A percentile compares a stretch with the other conserved stretches of the same genome.
Evolutionary conservation across 2,329 filamentous ascomycete species (phyloP).

Genomic region (Colletotrichum horii): DNA sequence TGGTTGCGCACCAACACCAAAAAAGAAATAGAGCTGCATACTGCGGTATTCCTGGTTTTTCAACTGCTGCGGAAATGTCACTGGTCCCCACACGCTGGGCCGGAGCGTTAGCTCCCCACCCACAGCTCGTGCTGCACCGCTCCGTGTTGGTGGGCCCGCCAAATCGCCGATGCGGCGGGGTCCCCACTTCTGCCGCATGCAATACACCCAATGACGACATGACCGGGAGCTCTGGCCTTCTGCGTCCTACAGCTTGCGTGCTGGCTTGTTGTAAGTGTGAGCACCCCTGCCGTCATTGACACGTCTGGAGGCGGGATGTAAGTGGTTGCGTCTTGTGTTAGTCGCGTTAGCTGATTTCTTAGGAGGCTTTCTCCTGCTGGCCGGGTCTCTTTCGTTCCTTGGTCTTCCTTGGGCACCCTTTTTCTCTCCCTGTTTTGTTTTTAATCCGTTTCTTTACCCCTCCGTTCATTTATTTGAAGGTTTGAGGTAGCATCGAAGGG

Average conservation of each 20-base stretch:
- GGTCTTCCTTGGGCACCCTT: not conserved
- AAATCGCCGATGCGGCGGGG: constrained; percentile 2
- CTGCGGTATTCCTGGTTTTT: not conserved
- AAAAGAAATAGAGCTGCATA: not conserved
- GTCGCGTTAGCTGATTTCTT: not conserved
- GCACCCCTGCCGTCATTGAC: constrained; percentile 16
- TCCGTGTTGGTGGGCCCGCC: not conserved
- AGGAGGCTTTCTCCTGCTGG: not conserved
- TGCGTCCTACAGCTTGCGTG: not conserved
- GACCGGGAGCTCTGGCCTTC: constrained; percentile 10
- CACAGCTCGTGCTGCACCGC: not conserved
- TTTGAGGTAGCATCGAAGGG: not conserved
- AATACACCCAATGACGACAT: constrained; percentile 16
- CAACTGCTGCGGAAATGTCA: not conserved
- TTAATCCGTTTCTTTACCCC: not conserved
- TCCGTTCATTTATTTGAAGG: not conserved
- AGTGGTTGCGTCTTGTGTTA: not conserved
- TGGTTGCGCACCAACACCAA: not conserved
- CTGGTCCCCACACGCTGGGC: not conserved
- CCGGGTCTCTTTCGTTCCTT: not conserved
- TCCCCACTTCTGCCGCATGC: constrained; percentile 5
- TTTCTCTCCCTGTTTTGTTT: not conserved
- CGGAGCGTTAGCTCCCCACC: constrained; percentile 11
- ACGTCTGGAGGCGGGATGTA: constrained; percentile 6
- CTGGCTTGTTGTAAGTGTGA: not conserved